Evolutionary conservation across 805 yeast species (phyloP).

Genomic region (Suhomyces emberorum): DNA sequence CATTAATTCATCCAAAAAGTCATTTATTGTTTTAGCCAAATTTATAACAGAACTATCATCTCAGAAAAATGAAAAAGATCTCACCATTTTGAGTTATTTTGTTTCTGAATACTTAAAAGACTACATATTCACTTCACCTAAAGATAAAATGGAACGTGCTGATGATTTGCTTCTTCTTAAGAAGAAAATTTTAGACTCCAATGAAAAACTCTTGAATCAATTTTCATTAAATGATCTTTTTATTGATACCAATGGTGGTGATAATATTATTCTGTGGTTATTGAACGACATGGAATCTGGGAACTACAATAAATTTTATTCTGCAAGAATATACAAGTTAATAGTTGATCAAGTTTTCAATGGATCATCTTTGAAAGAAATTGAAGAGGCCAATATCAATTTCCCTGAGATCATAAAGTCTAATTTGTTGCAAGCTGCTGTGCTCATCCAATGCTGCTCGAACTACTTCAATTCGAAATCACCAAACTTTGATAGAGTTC

Average conservation of each 20-base stretch:
- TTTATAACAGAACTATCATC: conserved; percentile 12
- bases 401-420: conserved; percentile 26
- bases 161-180: conserved; percentile 5
- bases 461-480: conserved; percentile 32
- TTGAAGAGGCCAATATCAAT: conserved; percentile 22
- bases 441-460: conserved; percentile 29
- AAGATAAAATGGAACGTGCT: neutral
- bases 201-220: neutral
- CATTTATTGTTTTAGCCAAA: conserved; percentile 12
- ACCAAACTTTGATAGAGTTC: conserved; percentile 44
- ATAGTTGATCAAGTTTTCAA: conserved; percentile 12
- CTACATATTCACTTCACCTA: conserved; percentile 14
- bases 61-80: conserved; percentile 4
- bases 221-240: neutral
- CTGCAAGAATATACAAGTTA: conserved; percentile 9
- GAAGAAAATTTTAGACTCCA: neutral
- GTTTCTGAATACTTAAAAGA: conserved; percentile 21
- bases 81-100: conserved; percentile 6
- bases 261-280: neutral
- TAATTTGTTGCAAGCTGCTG: conserved; percentile 29
- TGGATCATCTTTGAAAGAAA: conserved; percentile 10
- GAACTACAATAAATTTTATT: conserved; percentile 3
- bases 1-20: conserved; percentile 3
- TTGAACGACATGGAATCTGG: conserved; percentile 1
- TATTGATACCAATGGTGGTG: neutral